A percentile compares a stretch with the other conserved stretches of the same genome.
Evolutionary conservation across 441 rosid species (phyloP).

Genomic region (Bocquillonia castaneifolia): DNA sequence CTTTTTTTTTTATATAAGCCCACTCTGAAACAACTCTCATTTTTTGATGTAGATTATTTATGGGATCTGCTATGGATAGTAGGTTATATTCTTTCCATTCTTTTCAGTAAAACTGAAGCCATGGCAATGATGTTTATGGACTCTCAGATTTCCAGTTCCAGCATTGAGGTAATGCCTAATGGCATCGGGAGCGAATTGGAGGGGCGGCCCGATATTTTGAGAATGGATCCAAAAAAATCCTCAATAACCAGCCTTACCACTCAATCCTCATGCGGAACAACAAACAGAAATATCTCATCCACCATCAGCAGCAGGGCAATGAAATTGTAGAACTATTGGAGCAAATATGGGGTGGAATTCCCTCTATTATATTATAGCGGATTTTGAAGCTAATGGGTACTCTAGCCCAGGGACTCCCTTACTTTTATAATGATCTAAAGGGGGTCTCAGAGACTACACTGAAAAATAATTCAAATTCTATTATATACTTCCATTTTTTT

Average conservation of each 20-base stretch:
- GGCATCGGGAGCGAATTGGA: not conserved
- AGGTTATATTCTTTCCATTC: not conserved
- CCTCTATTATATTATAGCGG: not conserved
- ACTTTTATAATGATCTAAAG: too few relatives aligned
- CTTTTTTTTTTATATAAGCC: not conserved
- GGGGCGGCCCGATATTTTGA: not conserved
- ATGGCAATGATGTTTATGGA: not conserved
- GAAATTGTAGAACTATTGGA: not conserved
- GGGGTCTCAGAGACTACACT: too few relatives aligned
- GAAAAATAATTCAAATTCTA: too few relatives aligned
- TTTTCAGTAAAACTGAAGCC: not conserved
- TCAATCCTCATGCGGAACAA: not conserved
- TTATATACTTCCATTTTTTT: not conserved
- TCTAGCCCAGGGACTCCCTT: not conserved
- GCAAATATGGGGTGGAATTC: not conserved
- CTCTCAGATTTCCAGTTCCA: not conserved
- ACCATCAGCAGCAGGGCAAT: not conserved
- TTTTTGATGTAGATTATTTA: not conserved
- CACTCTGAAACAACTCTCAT: not conserved
- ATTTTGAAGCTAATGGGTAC: not conserved
- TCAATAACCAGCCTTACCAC: not conserved
- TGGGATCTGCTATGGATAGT: not conserved
- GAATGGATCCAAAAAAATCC: not conserved
- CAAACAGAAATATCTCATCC: not conserved
- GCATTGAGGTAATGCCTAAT: not conserved